Evolutionary conservation across 164 flowering plant genomes (phyloP), one percentile per base, ranked within the genome.

Genomic region (Stephania cephalantha): DNA sequence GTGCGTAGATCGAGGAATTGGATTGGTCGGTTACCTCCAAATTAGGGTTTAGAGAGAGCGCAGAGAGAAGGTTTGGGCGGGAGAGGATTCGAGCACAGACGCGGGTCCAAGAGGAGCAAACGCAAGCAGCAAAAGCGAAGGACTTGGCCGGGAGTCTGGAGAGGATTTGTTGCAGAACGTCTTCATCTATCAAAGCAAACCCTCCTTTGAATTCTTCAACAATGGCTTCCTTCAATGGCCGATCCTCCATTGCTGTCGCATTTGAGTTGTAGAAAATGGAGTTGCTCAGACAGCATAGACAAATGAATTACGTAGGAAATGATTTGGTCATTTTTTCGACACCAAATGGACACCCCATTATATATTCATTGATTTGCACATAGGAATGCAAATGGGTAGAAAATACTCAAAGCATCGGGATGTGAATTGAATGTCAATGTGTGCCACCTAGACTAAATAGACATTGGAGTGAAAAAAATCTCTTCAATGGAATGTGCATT

Each of bases 51-150:
- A 84, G 79, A 25, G 93, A 89, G 75, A 87, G 69, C 17, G 91
- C 86, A 22, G 95, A 87, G 72, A 86, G 81, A 76, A 91, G 83
- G 76, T 84, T 86, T 3, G 95, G 95, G 70, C 87, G 86, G 55
- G 83, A 83, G 70, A 91, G 90, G 74, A 91, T 48, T 42, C 77
- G 85, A 7, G 17, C 29, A 83, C 87, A 86, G 80, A 85, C 72
- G 20, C 18, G 70, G 79, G 80, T 81, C 90, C 92, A 91, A 30
- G 87, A 65, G 72, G 82, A 84, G 85, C 81, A 82, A 71, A 88
- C 88, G 72, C 88, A 85, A 2, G 88, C 79, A 1, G 96, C 90
- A 7, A 73, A 81, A 1, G 93, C 89, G 78, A 84, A 89, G 45
- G 91, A 80, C 7, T 22, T 0, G 3, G 96, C 92, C 0, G 96